A percentile compares a stretch with the other conserved stretches of the same genome.
These are phyloP conservation scores for Iberis amara DNA, from an alignment of 441 rosid species.

Conservation along the genomic window DNA sequence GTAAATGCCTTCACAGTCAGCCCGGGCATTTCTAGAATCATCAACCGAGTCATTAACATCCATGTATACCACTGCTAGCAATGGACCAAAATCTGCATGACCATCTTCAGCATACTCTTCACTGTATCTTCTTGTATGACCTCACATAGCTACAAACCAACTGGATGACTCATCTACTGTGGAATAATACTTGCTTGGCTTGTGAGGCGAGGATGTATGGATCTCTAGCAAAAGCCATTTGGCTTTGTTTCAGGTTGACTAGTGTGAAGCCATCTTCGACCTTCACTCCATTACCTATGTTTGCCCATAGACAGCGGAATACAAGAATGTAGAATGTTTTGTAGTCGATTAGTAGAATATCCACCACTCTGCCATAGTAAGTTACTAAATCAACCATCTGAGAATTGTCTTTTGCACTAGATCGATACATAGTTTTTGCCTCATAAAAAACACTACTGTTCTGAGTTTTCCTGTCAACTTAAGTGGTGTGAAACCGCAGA, in stretches of 20 bases:
- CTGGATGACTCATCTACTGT: not conserved
- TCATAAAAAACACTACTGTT: not conserved
- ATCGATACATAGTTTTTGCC: not conserved
- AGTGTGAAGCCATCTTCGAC: not conserved
- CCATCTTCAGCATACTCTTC: too few species aligned
- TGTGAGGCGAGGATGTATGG: conserved; percentile 1
- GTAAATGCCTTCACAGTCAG: too few species aligned
- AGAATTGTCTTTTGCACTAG: conserved; percentile 5
- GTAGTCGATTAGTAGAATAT: conserved; percentile 1
- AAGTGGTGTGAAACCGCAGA: not conserved
- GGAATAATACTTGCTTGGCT: not conserved
- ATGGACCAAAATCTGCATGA: too few species aligned
- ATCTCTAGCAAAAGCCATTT: not conserved
- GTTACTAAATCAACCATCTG: not conserved
- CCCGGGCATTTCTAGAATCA: too few species aligned
- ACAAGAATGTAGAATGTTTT: not conserved
- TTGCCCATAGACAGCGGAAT: not conserved
- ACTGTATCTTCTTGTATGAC: not conserved
- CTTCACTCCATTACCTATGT: not conserved
- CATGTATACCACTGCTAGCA: too few species aligned
- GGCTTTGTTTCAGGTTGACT: not conserved
- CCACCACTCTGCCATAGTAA: conserved; percentile 7
- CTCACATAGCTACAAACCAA: conserved; percentile 10
- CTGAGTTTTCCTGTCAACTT: not conserved
- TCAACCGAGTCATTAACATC: too few species aligned